These are phyloP conservation scores for Mortierella claussenii DNA, from an alignment of 192 early-diverging fungal species.

Conservation along the genomic window DNA sequence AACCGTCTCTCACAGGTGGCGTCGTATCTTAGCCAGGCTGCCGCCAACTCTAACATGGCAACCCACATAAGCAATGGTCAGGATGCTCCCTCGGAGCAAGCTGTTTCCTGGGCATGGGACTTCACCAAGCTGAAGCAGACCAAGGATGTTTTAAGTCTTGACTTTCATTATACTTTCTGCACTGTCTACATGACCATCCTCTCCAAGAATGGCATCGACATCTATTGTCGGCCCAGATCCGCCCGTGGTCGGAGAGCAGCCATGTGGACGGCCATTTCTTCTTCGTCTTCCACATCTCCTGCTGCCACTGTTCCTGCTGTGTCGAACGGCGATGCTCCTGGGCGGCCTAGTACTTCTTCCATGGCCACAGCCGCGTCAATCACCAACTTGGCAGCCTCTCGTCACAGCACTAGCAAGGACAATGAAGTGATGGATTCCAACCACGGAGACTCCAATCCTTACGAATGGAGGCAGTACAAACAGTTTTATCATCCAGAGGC, in stretches of 20 bases:
- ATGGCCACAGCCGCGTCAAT: conserved; percentile 2
- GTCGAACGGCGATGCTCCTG: conserved; percentile 2
- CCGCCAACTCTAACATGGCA: conserved; percentile 34
- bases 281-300: neutral
- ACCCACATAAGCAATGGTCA: conserved; percentile 16
- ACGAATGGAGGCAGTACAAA: conserved; percentile 43
- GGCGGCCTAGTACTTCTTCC: conserved; percentile 9
- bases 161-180: conserved; percentile 37
- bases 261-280: neutral
- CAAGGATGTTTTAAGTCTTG: conserved; percentile 36
- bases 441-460: neutral
- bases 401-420: neutral
- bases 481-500: conserved; percentile 51
- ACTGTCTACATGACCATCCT: conserved; percentile 48
- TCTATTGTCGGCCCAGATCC: conserved; percentile 24
- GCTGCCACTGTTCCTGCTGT: too few species aligned
- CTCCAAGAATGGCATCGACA: conserved; percentile 43
- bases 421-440: too few species aligned
- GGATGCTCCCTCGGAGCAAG: conserved; percentile 18
- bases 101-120: conserved; percentile 34
- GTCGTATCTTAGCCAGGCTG: conserved; percentile 38
- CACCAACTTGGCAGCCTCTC: neutral
- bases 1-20: conserved; percentile 41
- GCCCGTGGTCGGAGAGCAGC: conserved; percentile 18
- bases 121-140: conserved; percentile 47